These are phyloP conservation scores for Talaromyces thailandensis DNA, from an alignment of 495 filamentous ascomycete genomes.

Conservation along the genomic window DNA sequence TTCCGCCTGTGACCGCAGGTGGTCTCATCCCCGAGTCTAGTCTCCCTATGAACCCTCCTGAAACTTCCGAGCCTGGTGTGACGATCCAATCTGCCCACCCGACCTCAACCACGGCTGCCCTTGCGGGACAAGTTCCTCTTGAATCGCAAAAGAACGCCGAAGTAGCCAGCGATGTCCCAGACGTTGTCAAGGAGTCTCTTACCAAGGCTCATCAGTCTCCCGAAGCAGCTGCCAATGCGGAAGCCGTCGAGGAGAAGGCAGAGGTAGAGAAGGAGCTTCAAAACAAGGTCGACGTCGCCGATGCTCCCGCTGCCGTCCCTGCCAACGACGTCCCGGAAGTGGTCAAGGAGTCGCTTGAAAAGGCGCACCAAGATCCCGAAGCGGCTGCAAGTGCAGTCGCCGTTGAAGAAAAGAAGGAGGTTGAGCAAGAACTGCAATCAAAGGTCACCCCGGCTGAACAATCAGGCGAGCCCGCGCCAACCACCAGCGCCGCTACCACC, in stretches of 20 bases:
- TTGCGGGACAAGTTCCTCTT: slow-evolving; percentile 63
- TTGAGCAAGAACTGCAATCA: slow-evolving; percentile 59
- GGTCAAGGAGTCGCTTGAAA: slow-evolving; percentile 63
- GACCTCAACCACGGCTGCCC: slow-evolving; percentile 59
- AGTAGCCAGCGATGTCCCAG: slow-evolving; percentile 28
- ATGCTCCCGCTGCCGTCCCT: slow-evolving; percentile 19
- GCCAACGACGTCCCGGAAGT: slow-evolving; percentile 54
- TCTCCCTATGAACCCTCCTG: slow-evolving; percentile 52
- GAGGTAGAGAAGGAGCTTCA: slow-evolving; percentile 53
- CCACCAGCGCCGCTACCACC: slow-evolving; percentile 32
- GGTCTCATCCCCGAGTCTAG: slow-evolving; percentile 81
- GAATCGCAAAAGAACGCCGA: slow-evolving; percentile 32
- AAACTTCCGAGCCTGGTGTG: slow-evolving; percentile 36
- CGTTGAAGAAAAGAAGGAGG: slow-evolving; percentile 68
- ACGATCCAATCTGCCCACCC: slow-evolving; percentile 62
- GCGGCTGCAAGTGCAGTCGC: slow-evolving; percentile 57
- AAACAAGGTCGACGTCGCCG: slow-evolving; percentile 20
- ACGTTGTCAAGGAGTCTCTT: slow-evolving; percentile 57
- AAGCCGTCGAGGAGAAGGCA: slow-evolving; percentile 59
- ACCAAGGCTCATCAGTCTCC: slow-evolving; percentile 44
- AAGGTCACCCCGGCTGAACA: slow-evolving; percentile 41
- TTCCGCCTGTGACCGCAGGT: slow-evolving; percentile 48
- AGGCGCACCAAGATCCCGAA: slow-evolving; percentile 57
- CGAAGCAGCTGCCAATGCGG: slow-evolving; percentile 55
- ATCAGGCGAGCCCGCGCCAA: slow-evolving; percentile 44